Evolutionary conservation across 768 basidiomycete genomes (phyloP).

Genomic region (Panus rudis): DNA sequence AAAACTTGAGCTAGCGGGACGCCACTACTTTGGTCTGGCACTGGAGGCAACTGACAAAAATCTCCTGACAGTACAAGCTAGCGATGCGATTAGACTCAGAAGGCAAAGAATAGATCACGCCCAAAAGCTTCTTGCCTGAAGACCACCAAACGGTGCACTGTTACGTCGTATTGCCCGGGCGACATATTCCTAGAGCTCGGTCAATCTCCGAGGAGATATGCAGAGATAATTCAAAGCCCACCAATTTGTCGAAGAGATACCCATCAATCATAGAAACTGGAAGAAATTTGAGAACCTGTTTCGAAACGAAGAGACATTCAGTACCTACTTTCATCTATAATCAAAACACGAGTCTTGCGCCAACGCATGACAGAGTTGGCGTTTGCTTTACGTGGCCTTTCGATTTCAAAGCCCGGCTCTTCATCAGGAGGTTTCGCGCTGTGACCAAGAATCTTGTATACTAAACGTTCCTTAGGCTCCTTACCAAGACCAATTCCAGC

Average conservation of each 20-base stretch:
- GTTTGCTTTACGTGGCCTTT: not conserved
- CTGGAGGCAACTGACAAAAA: slow-evolving; percentile 88
- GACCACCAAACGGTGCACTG: slow-evolving; percentile 69
- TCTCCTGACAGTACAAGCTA: slow-evolving; percentile 83
- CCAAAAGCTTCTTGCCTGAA: slow-evolving; percentile 51
- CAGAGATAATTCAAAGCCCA: too few relatives aligned
- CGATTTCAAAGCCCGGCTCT: not conserved
- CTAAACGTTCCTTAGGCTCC: slow-evolving; percentile 43
- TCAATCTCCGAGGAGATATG: too few relatives aligned
- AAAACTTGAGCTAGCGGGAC: slow-evolving; percentile 49
- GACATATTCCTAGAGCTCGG: slow-evolving; percentile 56
- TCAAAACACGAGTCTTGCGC: slow-evolving; percentile 52
- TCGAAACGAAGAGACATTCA: not conserved
- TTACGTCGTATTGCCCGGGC: slow-evolving; percentile 49
- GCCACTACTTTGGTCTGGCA: slow-evolving; percentile 38
- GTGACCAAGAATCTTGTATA: slow-evolving; percentile 14
- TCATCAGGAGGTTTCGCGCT: not conserved
- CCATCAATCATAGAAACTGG: slow-evolving; percentile 88
- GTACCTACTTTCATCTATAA: slow-evolving; percentile 73
- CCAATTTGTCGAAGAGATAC: slow-evolving; percentile 71
- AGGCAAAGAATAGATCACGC: not conserved
- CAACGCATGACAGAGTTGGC: slow-evolving; percentile 48
- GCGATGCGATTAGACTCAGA: not conserved
- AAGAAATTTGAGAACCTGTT: slow-evolving; percentile 4
- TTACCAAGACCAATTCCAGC: slow-evolving; percentile 73